Evolutionary conservation across 1,284 basidiomycete genomes (phyloP), one percentile per base, ranked within the genome.

Genomic region (Dichomitus squalens): DNA sequence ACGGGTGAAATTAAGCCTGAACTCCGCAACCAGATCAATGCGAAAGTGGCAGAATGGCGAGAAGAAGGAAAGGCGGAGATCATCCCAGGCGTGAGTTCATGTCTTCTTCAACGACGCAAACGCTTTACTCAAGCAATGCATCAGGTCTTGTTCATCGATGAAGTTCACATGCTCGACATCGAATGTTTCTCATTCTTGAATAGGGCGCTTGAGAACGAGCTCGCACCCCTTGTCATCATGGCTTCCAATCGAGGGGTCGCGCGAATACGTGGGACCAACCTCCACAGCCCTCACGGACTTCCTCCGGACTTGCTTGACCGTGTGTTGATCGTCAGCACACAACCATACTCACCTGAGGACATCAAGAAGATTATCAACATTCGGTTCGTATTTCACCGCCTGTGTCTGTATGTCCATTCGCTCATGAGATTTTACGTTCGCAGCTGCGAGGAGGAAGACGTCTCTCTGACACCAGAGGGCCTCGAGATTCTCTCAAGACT

Each of bases 131-230:
- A 47, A 9, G 33, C 2, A 44, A 9, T n/a, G 16, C 12, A 29
- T 29, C 27, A 93, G 91, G 92, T 95, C 11, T 78, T 95, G 16
- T 95, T 95, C 77, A 95, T 95, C 65, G 92, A 95, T 72, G 93
- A 98, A 76, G 95, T 98, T 16, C 97, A 99, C 80, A 99, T 99
- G 96, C 88, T 99, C 63, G 96, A 99, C 73, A 97, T 99, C 63
- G 96, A 99, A 75, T 99, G 96, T 73, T 98, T 98, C 81, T 97
- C 95, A 7, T 99, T 96, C 83, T 80, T 99, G 61, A 99, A 99
- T 75, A 87, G 96, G 41, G 96, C 96, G 5, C 81, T 99, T 47
- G 96, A 99, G 72, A 90, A 89, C 62, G 96, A 97, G 64, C 81
- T 98, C 4, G 89, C 96, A 1, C 96, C 96, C 0, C 79, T 99